Percentiles rank a stretch among this genome's conserved stretches.
Evolutionary conservation across 352 stramenopile genomes (phyloP).

Genomic region (Aphanomyces invadans): DNA sequence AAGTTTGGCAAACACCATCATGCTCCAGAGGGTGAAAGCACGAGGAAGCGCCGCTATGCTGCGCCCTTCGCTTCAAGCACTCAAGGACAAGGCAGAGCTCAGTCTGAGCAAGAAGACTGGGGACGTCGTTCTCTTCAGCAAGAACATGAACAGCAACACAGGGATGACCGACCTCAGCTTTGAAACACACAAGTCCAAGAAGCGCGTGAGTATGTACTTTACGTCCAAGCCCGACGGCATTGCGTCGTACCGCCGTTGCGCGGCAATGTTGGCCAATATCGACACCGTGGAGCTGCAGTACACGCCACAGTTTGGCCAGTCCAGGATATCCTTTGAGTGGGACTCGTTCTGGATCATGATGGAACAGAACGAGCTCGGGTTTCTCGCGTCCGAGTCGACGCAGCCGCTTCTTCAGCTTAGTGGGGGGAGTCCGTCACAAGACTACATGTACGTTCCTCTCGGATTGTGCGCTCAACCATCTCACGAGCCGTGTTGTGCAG

Average conservation of each 20-base stretch:
- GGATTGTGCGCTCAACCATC: no score
- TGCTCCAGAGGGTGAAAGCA: not conserved
- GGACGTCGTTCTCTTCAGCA: constrained; percentile 23
- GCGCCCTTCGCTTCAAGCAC: constrained; percentile 13
- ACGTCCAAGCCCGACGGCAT: constrained; percentile 25
- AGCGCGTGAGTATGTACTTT: constrained; percentile 23
- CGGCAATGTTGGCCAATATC: constrained; percentile 1
- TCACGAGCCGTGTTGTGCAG: not conserved
- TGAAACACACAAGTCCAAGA: constrained; percentile 17
- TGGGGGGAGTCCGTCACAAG: not conserved
- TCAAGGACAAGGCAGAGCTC: constrained; percentile 16
- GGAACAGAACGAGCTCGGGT: constrained; percentile 6
- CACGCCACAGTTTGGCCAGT: constrained; percentile 24
- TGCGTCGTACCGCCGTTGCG: constrained; percentile 3
- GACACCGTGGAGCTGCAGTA: constrained; percentile 22
- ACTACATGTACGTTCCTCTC: not conserved
- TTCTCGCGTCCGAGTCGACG: not conserved
- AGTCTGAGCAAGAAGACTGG: constrained; percentile 5
- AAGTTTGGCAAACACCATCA: no score
- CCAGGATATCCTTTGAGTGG: constrained; percentile 22
- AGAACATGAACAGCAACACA: not conserved
- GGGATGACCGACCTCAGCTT: constrained; percentile 23
- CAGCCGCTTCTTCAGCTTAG: not conserved
- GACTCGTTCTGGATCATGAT: constrained; percentile 17
- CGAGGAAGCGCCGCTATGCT: not conserved